Conservation (phyloP, 306 rosid species). For the Styphnolobium japonicum region DNA sequence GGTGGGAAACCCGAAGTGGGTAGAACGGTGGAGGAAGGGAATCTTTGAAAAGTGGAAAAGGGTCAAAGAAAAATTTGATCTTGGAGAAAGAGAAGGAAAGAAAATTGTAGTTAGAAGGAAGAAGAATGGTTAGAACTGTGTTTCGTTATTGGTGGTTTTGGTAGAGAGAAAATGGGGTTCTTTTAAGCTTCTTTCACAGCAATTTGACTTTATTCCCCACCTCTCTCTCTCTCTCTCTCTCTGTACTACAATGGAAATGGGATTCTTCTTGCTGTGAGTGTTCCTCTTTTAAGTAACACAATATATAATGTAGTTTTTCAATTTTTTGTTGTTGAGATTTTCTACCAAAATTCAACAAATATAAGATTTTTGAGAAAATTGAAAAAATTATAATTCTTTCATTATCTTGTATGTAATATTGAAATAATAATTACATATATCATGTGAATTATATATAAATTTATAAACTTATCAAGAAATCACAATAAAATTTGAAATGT, state of each 20-base stretch:
- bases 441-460: too few relatives aligned
- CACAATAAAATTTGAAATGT: too few relatives aligned
- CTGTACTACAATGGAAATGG: neutral
- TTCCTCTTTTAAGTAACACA: neutral
- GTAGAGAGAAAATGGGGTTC: slow-evolving; percentile 1
- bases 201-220: slow-evolving; percentile 30
- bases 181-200: slow-evolving; percentile 5
- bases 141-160: too few relatives aligned
- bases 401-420: too few relatives aligned
- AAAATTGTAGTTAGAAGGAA: slow-evolving; percentile 8
- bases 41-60: slow-evolving; percentile 3
- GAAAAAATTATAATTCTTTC: too few relatives aligned
- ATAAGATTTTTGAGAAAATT: too few relatives aligned
- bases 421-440: too few relatives aligned
- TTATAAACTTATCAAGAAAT: too few relatives aligned
- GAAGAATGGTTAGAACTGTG: neutral
- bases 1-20: neutral
- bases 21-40: neutral
- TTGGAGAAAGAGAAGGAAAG: slow-evolving; percentile 24
- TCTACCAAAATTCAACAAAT: too few relatives aligned
- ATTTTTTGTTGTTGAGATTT: neutral
- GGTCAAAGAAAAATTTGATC: slow-evolving; percentile 41
- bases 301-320: neutral
- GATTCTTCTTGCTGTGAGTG: neutral
- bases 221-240: neutral